These are phyloP conservation scores for Penicillium expansum DNA, from an alignment of 2,329 filamentous ascomycete species.

Conservation along the genomic window DNA sequence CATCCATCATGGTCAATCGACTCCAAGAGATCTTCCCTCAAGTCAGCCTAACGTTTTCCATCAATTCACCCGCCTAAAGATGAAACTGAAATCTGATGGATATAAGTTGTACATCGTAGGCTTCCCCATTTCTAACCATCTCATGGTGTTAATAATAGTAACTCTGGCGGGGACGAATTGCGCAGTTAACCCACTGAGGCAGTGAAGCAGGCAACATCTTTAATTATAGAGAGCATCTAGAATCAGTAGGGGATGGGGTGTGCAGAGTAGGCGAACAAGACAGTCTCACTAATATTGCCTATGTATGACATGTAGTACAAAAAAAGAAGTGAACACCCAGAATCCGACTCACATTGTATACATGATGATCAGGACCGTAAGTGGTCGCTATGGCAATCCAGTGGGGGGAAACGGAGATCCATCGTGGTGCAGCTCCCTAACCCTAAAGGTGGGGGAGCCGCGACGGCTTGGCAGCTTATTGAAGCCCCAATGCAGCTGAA, in stretches of 20 bases:
- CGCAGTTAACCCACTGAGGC: constrained; percentile 8
- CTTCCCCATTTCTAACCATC: constrained; percentile 4
- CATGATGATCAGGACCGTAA: not conserved
- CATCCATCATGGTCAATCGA: not conserved
- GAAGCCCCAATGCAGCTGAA: constrained; percentile 17
- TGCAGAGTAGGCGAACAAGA: not conserved
- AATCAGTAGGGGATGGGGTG: constrained; percentile 13
- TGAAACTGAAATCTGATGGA: not conserved
- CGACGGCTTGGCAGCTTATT: constrained; percentile 15
- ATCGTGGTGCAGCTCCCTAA: constrained; percentile 7
- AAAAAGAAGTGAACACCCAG: not conserved
- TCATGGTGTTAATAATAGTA: constrained; percentile 12
- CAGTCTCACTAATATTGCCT: constrained; percentile 15
- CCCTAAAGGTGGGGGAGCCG: constrained; percentile 15
- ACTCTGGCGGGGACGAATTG: not conserved
- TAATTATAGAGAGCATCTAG: not conserved
- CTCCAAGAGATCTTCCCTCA: not conserved
- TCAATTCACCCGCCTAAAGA: not conserved
- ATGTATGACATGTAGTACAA: not conserved
- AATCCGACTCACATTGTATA: not conserved
- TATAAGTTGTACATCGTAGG: not conserved
- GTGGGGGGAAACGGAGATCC: constrained; percentile 11
- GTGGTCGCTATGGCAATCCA: constrained; percentile 22
- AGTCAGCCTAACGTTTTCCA: not conserved
- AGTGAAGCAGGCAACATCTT: constrained; percentile 19